Base-by-base conservation (phyloP, 2,329 filamentous ascomycete species). In the Hymenoscyphus linearis region DNA sequence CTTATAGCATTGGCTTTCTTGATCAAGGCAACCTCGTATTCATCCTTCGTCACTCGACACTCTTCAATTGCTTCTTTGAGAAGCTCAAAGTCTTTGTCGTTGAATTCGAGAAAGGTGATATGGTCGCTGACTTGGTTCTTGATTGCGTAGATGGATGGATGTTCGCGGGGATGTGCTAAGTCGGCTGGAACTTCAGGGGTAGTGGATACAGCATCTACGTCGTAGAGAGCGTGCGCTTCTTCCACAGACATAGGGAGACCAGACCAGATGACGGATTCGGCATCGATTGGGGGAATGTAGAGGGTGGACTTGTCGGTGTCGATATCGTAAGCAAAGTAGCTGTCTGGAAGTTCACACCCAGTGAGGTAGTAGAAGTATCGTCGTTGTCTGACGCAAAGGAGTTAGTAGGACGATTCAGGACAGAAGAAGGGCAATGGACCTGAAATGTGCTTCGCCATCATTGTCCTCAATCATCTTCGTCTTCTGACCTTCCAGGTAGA, bases 331-430 rank as follows among this genome's bases (percentile, higher is more conserved):
- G 88, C 83, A 63, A 91, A 83, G 73, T 87, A 87, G 70, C 88
- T 88, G 75, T 97, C 92, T 62, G 93, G 84, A 34, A 96, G 81
- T 64, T 86, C 67, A 72, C 87, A 96, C 68, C 95, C 95, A 26
- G 91, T 93, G 52, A 98, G 81, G 76, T 99, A 99, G 83, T 90
- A 97, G 79, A 99, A 99, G 75, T 86, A 90, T 60, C 95, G 88
- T 65, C 93, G 90, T 77, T 97, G 93, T 66, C 91, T 10, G 59
- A 31, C 12, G 18, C 7, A 22, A 18, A 18, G 52, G 16, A 5
- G 26, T 66, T 62, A 61, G 59, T 31, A 44, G 64, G 37, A 22
- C 40, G 22, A 47, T 12, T 25, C 7, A 2, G 10, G 9, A 14
- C 40, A 34, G 52, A 35, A 52, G 7, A 26, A 53, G 13, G 12